A percentile compares a stretch with the other conserved stretches of the same genome.
phyloP scores from a whole-genome alignment of 2,329 filamentous ascomycete species.

The Alternaria sp. region DNA sequence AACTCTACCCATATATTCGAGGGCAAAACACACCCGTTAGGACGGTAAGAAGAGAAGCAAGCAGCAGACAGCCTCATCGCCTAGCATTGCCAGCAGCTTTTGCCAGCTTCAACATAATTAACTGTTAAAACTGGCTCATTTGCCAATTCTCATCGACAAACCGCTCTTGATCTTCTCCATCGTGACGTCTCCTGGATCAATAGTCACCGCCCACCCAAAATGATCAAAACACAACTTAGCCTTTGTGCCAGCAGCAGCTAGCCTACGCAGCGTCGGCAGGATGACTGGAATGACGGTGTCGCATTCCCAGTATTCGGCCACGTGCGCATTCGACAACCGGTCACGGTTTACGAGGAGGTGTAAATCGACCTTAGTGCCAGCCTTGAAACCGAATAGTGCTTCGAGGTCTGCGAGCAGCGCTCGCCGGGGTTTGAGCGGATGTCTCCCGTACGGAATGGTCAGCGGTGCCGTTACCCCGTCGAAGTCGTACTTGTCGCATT shows the following conservation, averaged over 20 bases:
- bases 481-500: background rate
- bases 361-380: background rate
- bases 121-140: background rate
- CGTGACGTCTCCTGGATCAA: background rate
- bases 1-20: background rate
- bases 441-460: background rate
- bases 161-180: background rate
- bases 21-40: background rate
- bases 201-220: background rate
- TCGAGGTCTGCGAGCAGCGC: background rate
- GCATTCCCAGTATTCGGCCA: background rate
- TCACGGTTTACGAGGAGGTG: background rate
- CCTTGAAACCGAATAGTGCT: background rate
- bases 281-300: background rate
- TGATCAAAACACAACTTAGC: background rate
- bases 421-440: background rate
- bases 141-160: background rate
- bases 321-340: background rate
- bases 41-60: background rate
- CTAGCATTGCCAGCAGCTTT: background rate
- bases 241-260: background rate
- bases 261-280: background rate
- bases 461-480: background rate
- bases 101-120: background rate
- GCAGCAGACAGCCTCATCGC: background rate